phyloP scores from a whole-genome alignment of 495 filamentous ascomycete species.

The Aspergillus homomorphus region DNA sequence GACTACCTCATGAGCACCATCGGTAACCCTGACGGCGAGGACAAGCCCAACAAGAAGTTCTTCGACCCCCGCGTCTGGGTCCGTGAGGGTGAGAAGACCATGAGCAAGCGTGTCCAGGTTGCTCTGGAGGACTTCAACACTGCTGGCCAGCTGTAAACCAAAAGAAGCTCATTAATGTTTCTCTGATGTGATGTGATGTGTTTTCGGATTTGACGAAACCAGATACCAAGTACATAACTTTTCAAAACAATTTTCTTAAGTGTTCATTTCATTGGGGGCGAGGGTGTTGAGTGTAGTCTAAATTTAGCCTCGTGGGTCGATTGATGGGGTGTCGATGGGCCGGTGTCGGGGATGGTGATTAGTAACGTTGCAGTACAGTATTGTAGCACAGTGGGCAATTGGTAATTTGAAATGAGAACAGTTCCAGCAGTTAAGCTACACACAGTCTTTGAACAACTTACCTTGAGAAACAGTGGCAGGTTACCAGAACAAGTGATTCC shows the following conservation, averaged over 20 bases:
- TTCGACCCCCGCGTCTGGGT: conserved; percentile 78
- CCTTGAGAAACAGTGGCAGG: no score
- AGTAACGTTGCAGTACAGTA: neutral
- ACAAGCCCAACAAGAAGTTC: conserved; percentile 99
- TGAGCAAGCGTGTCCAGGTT: conserved; percentile 75
- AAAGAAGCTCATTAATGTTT: conserved; percentile 5
- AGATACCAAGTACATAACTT: conserved; percentile 26
- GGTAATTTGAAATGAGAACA: no score
- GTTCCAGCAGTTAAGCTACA: no score
- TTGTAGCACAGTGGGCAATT: no score
- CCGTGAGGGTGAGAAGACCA: conserved; percentile 95
- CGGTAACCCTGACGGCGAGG: conserved; percentile 90
- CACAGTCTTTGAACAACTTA: no score
- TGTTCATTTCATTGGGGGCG: neutral
- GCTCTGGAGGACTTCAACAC: conserved; percentile 92
- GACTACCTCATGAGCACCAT: conserved; percentile 83
- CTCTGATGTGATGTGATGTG: conserved; percentile 15
- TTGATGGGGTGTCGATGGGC: neutral
- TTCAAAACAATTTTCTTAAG: conserved; percentile 4
- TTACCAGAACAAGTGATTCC: no score
- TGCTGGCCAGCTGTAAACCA: conserved; percentile 72
- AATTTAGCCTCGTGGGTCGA: neutral
- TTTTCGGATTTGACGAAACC: conserved; percentile 19
- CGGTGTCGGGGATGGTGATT: neutral
- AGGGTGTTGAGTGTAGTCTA: neutral